Evolutionary conservation across 1,284 basidiomycete species (phyloP).

Genomic region (Trichosporon asahii): DNA sequence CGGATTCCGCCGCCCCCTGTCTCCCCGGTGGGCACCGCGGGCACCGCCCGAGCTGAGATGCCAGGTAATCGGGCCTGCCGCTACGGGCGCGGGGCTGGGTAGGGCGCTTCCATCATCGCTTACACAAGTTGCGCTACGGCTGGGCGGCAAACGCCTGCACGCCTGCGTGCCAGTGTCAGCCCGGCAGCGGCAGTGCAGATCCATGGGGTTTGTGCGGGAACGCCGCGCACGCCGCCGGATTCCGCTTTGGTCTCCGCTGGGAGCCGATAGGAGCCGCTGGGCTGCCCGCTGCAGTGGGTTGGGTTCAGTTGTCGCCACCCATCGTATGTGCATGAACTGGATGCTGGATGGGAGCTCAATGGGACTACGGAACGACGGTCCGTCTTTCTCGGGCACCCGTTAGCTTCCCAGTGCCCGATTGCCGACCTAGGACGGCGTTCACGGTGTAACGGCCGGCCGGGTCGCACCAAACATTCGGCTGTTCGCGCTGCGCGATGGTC

Average conservation of each 20-base stretch:
- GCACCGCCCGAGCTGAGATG: neutral
- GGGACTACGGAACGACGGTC: neutral
- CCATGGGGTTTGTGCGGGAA: neutral
- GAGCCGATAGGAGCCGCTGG: too few relatives aligned
- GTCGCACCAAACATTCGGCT: neutral
- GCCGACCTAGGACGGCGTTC: neutral
- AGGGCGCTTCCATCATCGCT: slow-evolving; percentile 1
- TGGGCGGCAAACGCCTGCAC: too few relatives aligned
- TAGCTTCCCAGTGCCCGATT: neutral
- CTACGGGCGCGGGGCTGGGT: neutral
- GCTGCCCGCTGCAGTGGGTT: too few relatives aligned
- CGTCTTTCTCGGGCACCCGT: neutral
- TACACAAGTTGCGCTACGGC: neutral
- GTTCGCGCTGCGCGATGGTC: too few relatives aligned
- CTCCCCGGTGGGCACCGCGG: neutral
- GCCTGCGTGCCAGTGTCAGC: too few relatives aligned
- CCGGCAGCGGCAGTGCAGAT: neutral
- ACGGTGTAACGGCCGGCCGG: neutral
- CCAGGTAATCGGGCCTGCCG: neutral
- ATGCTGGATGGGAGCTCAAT: too few relatives aligned
- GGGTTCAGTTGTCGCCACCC: neutral
- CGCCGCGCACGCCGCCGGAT: neutral
- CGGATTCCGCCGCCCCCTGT: neutral
- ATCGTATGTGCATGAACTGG: neutral
- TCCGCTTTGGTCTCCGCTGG: neutral